phyloP scores from a whole-genome alignment of 495 filamentous ascomycete genomes.

The Lepraria neglecta region DNA sequence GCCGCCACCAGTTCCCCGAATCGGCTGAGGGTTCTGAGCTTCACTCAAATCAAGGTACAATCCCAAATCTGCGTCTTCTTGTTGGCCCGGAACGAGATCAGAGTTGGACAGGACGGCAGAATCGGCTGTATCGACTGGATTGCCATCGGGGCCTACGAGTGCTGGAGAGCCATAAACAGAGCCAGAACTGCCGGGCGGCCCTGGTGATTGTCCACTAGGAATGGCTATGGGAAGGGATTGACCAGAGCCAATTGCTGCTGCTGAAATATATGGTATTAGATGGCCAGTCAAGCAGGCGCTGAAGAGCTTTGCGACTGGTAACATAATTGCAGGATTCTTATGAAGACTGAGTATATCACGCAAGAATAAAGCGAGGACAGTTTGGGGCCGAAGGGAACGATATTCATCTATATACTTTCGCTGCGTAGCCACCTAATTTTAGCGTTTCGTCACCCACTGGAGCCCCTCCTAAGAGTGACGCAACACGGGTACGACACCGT shows the following conservation, averaged over 20 bases:
- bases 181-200: constrained; percentile 8
- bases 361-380: neutral
- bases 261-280: neutral
- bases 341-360: neutral
- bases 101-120: constrained; percentile 33
- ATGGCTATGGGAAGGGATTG: constrained; percentile 9
- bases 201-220: constrained; percentile 4
- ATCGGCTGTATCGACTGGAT: constrained; percentile 16
- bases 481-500: neutral
- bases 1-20: constrained; percentile 51
- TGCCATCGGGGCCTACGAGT: constrained; percentile 16
- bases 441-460: neutral
- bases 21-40: constrained; percentile 59
- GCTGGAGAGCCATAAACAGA: constrained; percentile 4
- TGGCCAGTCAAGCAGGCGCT: neutral
- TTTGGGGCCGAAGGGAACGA: neutral
- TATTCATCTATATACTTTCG: neutral
- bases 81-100: constrained; percentile 49
- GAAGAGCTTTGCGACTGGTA: neutral
- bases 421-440: neutral
- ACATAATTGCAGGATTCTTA: neutral
- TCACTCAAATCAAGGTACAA: constrained; percentile 57
- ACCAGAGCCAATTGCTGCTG: neutral
- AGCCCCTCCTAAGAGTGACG: neutral
- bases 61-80: constrained; percentile 50